Conservation (phyloP, 2,329 filamentous ascomycete species). For the Coleophoma crateriformis region DNA sequence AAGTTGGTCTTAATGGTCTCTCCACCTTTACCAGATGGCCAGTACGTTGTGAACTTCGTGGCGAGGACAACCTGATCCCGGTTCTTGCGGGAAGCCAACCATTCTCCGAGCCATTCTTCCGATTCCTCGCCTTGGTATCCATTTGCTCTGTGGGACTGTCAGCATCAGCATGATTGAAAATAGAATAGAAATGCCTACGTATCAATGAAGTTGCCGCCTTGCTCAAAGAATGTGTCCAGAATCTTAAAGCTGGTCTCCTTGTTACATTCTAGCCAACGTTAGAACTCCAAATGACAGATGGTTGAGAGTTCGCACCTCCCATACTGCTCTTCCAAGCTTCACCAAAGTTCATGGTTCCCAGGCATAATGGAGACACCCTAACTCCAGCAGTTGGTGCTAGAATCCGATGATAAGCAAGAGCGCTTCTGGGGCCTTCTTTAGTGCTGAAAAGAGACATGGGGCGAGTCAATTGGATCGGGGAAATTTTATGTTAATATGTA, state of each 20-base stretch:
- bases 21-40: background rate
- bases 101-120: conserved; percentile 53
- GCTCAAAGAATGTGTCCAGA: conserved; percentile 45
- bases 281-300: too few relatives aligned
- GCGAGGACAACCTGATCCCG: conserved; percentile 46
- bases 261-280: conserved; percentile 31
- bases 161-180: too few relatives aligned
- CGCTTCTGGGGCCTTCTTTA: too few relatives aligned
- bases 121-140: conserved; percentile 52
- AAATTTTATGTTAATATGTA: too few relatives aligned
- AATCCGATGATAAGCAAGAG: conserved; percentile 48
- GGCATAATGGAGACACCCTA: conserved; percentile 57
- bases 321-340: conserved; percentile 31
- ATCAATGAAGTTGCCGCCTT: conserved; percentile 62
- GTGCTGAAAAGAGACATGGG: too few relatives aligned
- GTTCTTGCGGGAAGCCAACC: conserved; percentile 42
- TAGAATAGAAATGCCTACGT: conserved; percentile 25
- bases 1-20: conserved; percentile 8
- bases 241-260: conserved; percentile 50
- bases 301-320: conserved; percentile 25
- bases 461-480: too few relatives aligned
- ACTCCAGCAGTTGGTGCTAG: conserved; percentile 59
- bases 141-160: conserved; percentile 37
- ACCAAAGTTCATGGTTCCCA: conserved; percentile 61
- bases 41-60: conserved; percentile 44